Percentiles rank a stretch among this genome's conserved stretches.
Conservation (phyloP, 192 early-diverging fungal species). For the Backusella morwellensis region DNA sequence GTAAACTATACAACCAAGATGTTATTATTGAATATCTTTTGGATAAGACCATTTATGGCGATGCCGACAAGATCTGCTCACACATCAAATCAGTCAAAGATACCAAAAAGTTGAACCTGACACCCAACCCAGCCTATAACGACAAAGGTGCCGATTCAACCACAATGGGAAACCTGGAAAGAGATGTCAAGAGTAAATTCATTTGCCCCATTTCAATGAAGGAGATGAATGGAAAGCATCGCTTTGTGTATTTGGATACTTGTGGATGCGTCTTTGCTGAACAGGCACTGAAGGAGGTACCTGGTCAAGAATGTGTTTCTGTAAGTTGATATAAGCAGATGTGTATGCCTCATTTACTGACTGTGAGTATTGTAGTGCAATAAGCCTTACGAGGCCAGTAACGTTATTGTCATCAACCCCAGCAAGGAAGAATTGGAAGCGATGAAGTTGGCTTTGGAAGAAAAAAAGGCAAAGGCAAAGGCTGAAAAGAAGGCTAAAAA, state of each 20-base stretch:
- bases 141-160: slow-evolving; percentile 34
- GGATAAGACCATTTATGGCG: slow-evolving; percentile 69
- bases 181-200: slow-evolving; percentile 52
- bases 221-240: slow-evolving; percentile 84
- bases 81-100: slow-evolving; percentile 77
- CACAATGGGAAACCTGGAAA: slow-evolving; percentile 52
- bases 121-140: slow-evolving; percentile 63
- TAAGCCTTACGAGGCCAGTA: slow-evolving; percentile 51
- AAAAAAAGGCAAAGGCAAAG: slow-evolving; percentile 46
- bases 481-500: slow-evolving; percentile 47
- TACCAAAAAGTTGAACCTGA: slow-evolving; percentile 63
- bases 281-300: slow-evolving; percentile 71
- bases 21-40: slow-evolving; percentile 73
- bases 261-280: slow-evolving; percentile 85
- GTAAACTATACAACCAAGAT: slow-evolving; percentile 85
- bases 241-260: slow-evolving; percentile 58
- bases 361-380: slow-evolving; percentile 48
- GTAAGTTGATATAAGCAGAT: slow-evolving; percentile 30
- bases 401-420: slow-evolving; percentile 74
- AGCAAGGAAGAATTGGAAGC: slow-evolving; percentile 56
- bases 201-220: slow-evolving; percentile 79
- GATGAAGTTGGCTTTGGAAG: slow-evolving; percentile 54
- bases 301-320: slow-evolving; percentile 58
- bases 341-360: not conserved
- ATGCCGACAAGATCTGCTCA: slow-evolving; percentile 71